Base-by-base conservation (phyloP, 257 asterid species). In the Nicotiana sylvestris region DNA sequence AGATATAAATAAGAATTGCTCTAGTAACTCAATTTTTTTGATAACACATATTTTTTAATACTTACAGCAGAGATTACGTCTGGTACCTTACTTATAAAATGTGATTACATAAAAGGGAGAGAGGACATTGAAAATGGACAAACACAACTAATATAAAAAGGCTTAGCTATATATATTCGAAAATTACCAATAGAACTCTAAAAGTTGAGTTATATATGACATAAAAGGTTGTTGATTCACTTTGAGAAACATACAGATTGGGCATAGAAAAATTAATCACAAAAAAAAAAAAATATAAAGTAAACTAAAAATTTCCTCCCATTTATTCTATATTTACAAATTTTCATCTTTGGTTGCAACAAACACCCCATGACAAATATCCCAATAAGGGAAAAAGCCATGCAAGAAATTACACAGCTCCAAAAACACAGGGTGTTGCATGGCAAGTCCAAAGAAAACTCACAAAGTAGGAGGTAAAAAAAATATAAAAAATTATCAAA, bases 371-470 rank as follows among this genome's bases (percentile, higher is more conserved):
- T 70, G 74, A 85, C 58, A 35, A 78, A 32, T 39, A 83, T 82
- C 72, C 82, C 76, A 5, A 33, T 37, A 51, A 35, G 80, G 57
- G 74, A 81, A 32, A 85, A 79, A 87, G 87, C 88, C 88, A 89
- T 84, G 92, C 91, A 76, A 53, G 56, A 56, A 83, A 66, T 10
- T 0, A 84, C 92, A 82, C 25, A 83, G 77, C 90, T 84, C 76
- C 80, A 90, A 90, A 87, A 84, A 74, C 30, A 18, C 13, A 25
- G 83, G 84, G 82, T 80, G 82, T 16, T 67, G 32, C 55, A 61
- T 67, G 62, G 66, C 84, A 81, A 69, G 33, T 37, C 82, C 51
- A 81, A 81, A 77, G 67, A 46, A 84, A 62, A 29, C 33, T 35
- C 10, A 5, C 25, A 37, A 68, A 8, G 56, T 56, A 65, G 46